phyloP scores from a whole-genome alignment of 2,329 filamentous ascomycete genomes.

The Mycocentrospora acerina region DNA sequence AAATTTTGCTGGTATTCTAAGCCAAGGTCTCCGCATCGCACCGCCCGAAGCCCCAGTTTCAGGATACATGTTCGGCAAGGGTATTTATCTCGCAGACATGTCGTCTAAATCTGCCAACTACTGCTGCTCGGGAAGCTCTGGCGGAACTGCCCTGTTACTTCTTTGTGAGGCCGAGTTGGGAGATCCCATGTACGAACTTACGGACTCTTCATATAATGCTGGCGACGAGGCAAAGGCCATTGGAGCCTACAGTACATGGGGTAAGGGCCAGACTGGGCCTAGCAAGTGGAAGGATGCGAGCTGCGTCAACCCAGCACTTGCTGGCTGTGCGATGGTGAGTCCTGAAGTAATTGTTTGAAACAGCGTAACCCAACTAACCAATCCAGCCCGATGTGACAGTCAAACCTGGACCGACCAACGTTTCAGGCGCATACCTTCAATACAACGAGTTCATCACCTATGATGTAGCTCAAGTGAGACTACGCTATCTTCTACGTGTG shows the following conservation, averaged over 20 bases:
- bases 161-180: conserved; percentile 86
- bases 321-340: conserved; percentile 69
- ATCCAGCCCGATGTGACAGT: conserved; percentile 32
- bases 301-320: conserved; percentile 63
- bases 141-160: conserved; percentile 71
- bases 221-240: conserved; percentile 61
- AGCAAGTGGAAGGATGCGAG: conserved; percentile 73
- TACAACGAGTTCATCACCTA: conserved; percentile 79
- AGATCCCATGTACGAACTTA: conserved; percentile 68
- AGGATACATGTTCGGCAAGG: conserved; percentile 89
- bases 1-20: conserved; percentile 85
- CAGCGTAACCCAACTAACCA: conserved; percentile 7
- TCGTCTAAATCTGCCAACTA: conserved; percentile 77
- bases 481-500: conserved; percentile 69
- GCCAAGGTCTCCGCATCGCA: conserved; percentile 85
- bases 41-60: conserved; percentile 77
- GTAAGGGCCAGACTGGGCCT: conserved; percentile 66
- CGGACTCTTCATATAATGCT: conserved; percentile 60
- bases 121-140: conserved; percentile 64
- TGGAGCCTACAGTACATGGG: conserved; percentile 68
- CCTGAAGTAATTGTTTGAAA: background rate
- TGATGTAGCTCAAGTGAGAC: conserved; percentile 67
- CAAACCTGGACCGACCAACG: conserved; percentile 52
- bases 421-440: conserved; percentile 51
- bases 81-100: conserved; percentile 86